Base-by-base conservation (phyloP, 2,329 filamentous ascomycete genomes). In the Fusarium nodosum region DNA sequence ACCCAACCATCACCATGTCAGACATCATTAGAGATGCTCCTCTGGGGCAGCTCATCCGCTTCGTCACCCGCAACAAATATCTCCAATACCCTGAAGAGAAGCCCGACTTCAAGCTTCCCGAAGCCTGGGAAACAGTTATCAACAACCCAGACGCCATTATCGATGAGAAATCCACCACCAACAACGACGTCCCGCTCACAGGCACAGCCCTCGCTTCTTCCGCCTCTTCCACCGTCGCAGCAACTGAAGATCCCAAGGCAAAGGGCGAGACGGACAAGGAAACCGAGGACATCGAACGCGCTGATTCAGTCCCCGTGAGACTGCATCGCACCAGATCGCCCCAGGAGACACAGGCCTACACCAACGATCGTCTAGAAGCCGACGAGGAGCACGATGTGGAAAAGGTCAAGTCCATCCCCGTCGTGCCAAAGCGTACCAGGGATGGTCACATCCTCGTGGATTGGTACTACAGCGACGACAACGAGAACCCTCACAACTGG, bases 71-170 rank as follows among this genome's bases (percentile, higher is more conserved):
- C 33, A 88, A 87, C 73, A 82, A 78, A 42, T 74, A 85, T 44
- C 79, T 90, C 15, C 81, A 83, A 60, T 90, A 90, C 63, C 87
- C 87, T 18, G 88, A 90, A 78, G 88, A 91, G 66, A 79, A 79
- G 62, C 69, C 83, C 24, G 86, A 80, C 69, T 91, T 89, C 69
- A 73, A 83, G 60, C 78, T 86, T 7, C 88, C 87, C 5, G 75
- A 77, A 24, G 60, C 76, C 2, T 82, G 80, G 79, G 59, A 78
- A 33, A 68, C 72, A n/a, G 72, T 81, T 39, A 47, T 81, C 31
- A 75, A 80, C 68, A 74, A 77, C 56, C 72, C 75, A 12, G 59
- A 77, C 60, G 64, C 53, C 26, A 20, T 66, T 38, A 46, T 74
- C 54, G 59, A 64, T 4, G 69, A 71, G 28, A 60, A 56, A 18